phyloP scores from a whole-genome alignment of 257 asterid species.

The Primulina tabacum region DNA sequence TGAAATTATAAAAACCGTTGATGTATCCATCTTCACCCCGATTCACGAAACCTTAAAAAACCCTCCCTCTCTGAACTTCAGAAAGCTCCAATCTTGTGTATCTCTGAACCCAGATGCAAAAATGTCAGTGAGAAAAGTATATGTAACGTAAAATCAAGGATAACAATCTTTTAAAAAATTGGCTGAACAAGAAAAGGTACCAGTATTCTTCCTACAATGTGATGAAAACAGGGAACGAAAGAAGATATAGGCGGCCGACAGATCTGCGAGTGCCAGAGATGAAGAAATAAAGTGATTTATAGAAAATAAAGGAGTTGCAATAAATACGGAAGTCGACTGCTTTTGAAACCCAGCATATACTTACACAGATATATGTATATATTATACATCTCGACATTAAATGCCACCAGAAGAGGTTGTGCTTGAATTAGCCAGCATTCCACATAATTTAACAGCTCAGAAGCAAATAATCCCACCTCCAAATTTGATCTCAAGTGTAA shows the following conservation, averaged over 20 bases:
- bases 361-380: not conserved
- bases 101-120: not conserved
- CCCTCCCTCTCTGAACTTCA: not conserved
- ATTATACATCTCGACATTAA: slow-evolving; percentile 28
- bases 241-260: not conserved
- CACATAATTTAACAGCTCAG: slow-evolving; percentile 12
- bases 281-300: slow-evolving; percentile 42
- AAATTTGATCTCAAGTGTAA: not conserved
- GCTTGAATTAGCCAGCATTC: slow-evolving; percentile 1
- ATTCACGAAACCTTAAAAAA: not conserved
- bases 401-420: slow-evolving; percentile 51
- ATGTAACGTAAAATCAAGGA: not conserved
- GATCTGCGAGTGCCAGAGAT: slow-evolving; percentile 32
- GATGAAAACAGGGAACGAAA: not conserved
- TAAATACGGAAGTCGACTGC: slow-evolving; percentile 35
- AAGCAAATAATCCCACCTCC: not conserved
- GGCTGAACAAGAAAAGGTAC: not conserved
- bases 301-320: slow-evolving; percentile 34
- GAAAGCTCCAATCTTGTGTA: too few species aligned
- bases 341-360: slow-evolving; percentile 16
- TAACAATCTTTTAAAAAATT: too few species aligned
- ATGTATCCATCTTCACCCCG: slow-evolving; percentile 35
- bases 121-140: not conserved
- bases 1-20: slow-evolving; percentile 34
- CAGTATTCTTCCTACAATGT: not conserved